A percentile compares a stretch with the other conserved stretches of the same genome.
Conservation (phyloP, 352 stramenopile genomes). For the Globisporangium iwayamae region DNA sequence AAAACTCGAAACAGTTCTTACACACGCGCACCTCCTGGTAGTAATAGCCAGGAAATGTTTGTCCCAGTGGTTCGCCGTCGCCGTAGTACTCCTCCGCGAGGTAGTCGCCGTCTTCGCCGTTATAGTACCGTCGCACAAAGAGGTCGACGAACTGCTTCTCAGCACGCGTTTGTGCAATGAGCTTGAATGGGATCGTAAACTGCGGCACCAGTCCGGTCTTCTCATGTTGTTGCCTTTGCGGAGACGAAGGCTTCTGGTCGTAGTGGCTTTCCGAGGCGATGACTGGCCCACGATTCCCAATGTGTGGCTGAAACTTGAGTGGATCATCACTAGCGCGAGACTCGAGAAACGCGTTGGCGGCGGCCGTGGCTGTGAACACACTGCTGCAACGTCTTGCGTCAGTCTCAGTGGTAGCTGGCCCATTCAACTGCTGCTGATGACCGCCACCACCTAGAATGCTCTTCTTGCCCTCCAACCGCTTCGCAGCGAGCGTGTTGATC, state of each 20-base stretch:
- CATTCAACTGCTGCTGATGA: conserved; percentile 8
- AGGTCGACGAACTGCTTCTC: conserved; percentile 80
- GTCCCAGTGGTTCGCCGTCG: conserved; percentile 65
- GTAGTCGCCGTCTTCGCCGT: conserved; percentile 73
- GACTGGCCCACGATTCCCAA: conserved; percentile 25
- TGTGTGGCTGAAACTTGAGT: conserved; percentile 11
- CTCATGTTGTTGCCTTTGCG: conserved; percentile 17
- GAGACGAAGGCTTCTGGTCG: conserved; percentile 4
- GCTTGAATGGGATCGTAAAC: conserved; percentile 76
- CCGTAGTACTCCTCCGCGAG: conserved; percentile 72
- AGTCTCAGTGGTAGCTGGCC: conserved; percentile 14
- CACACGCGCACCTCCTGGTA: conserved; percentile 82
- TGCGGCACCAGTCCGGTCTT: conserved; percentile 9
- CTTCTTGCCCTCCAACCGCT: conserved; percentile 39
- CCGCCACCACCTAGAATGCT: background rate
- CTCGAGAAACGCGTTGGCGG: conserved; percentile 54
- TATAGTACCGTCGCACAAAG: conserved; percentile 74
- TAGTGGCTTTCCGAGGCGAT: conserved; percentile 21
- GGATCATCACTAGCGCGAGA: conserved; percentile 27
- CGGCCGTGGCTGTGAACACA: conserved; percentile 42
- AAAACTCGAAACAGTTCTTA: conserved; percentile 74
- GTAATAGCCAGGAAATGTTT: conserved; percentile 79
- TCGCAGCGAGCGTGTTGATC: conserved; percentile 32
- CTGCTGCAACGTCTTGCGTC: conserved; percentile 35
- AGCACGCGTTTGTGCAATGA: conserved; percentile 70